Evolutionary conservation across 805 yeast genomes (phyloP).

Genomic region (Henningerozyma blattae): DNA sequence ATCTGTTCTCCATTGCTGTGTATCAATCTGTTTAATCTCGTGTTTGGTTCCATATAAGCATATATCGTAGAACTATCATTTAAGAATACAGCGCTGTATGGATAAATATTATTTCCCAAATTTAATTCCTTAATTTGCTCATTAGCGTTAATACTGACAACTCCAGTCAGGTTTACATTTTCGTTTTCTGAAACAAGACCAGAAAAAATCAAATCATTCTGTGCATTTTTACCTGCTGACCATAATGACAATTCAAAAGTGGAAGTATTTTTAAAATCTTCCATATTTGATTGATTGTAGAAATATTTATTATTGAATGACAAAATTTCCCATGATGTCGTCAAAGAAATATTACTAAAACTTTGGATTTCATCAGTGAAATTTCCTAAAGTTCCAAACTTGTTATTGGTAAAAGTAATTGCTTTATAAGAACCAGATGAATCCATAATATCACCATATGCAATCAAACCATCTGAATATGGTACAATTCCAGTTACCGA

Average conservation of each 20-base stretch:
- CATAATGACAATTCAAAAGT: constrained; percentile 14
- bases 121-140: constrained; percentile 2
- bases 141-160: constrained; percentile 9
- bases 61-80: constrained; percentile 41
- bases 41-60: constrained; percentile 39
- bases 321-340: too few species aligned
- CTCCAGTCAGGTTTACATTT: constrained; percentile 11
- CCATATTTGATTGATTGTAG: constrained; percentile 20
- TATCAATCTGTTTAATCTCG: constrained; percentile 2
- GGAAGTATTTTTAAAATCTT: constrained; percentile 12
- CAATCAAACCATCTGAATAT: constrained; percentile 27
- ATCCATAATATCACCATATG: constrained; percentile 14
- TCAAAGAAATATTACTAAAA: constrained; percentile 12
- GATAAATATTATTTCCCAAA: constrained; percentile 2
- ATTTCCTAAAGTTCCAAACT: constrained; percentile 2
- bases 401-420: constrained; percentile 6
- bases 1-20: constrained; percentile 3
- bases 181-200: constrained; percentile 18
- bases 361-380: constrained; percentile 13
- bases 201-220: constrained; percentile 24
- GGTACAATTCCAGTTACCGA: constrained; percentile 8
- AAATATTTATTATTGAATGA: constrained; percentile 16
- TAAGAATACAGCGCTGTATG: constrained; percentile 28
- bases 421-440: constrained; percentile 15
- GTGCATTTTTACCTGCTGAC: constrained; percentile 19